These are phyloP conservation scores for Mycena vulgaris DNA, from an alignment of 768 basidiomycete species.

Conservation along the genomic window DNA sequence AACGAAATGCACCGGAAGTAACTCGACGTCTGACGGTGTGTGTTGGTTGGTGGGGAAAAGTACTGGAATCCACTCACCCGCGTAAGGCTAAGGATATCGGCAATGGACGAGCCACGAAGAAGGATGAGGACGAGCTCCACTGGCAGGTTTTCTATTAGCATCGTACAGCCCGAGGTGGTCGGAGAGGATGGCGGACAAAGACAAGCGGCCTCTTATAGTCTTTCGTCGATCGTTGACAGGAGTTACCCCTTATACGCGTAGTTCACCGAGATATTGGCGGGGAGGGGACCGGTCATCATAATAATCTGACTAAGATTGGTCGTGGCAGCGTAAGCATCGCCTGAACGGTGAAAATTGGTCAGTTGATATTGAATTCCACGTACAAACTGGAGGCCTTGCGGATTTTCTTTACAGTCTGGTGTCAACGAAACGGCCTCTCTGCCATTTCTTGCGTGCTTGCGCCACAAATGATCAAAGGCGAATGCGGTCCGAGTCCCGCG, in stretches of 20 bases:
- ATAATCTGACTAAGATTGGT: too few relatives aligned
- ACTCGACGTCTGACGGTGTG: constrained; percentile 18
- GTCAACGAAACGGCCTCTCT: not conserved
- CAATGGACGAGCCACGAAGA: constrained; percentile 21
- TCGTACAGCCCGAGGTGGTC: not conserved
- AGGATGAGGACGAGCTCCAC: constrained; percentile 30
- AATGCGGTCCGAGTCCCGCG: constrained; percentile 3
- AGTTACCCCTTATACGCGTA: not conserved
- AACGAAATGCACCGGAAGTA: constrained; percentile 28
- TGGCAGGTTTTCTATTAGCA: constrained; percentile 18
- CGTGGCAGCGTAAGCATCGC: too few relatives aligned
- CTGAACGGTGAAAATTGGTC: too few relatives aligned
- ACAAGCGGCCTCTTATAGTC: constrained; percentile 3
- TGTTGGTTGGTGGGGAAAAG: not conserved
- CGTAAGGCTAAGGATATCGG: constrained; percentile 28
- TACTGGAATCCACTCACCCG: constrained; percentile 2
- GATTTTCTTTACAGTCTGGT: not conserved
- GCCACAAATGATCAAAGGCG: not conserved
- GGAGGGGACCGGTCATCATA: too few relatives aligned
- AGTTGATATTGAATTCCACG: too few relatives aligned
- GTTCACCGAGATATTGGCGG: not conserved
- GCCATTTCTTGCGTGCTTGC: not conserved
- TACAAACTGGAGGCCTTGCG: not conserved
- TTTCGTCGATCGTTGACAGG: constrained; percentile 8
- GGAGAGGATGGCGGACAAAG: not conserved